A percentile compares a stretch with the other conserved stretches of the same genome.
Evolutionary conservation across 257 asterid species (phyloP).

Genomic region (Solanum clarkiae): DNA sequence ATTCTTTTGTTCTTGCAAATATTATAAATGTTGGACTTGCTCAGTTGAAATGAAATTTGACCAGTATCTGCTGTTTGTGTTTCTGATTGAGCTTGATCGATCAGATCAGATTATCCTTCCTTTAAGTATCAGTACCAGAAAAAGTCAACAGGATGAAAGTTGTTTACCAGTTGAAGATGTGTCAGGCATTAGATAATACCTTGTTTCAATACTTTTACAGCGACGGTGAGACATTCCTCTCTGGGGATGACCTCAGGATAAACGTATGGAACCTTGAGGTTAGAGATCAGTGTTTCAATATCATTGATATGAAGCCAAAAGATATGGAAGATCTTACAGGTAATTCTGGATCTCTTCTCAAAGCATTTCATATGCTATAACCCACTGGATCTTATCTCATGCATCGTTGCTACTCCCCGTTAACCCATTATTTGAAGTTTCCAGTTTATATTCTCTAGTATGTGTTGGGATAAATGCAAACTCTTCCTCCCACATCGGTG

Average conservation of each 20-base stretch:
- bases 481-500: no score
- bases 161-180: neutral
- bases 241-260: slow-evolving; percentile 80
- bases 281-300: slow-evolving; percentile 77
- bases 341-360: neutral
- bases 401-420: neutral
- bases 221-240: slow-evolving; percentile 84
- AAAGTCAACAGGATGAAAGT: neutral
- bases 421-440: neutral
- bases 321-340: slow-evolving; percentile 93
- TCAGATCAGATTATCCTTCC: neutral
- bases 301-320: slow-evolving; percentile 78
- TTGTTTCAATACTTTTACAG: slow-evolving; percentile 10
- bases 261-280: slow-evolving; percentile 85
- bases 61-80: neutral
- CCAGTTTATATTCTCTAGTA: neutral
- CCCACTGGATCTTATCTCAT: neutral
- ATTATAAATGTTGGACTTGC: neutral
- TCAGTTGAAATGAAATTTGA: neutral
- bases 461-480: no score
- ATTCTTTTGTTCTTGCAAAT: neutral
- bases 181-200: neutral
- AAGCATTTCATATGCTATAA: neutral
- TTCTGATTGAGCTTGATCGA: neutral
- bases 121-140: neutral